Base-by-base conservation (phyloP, 352 stramenopile genomes). In the Blastocystis sp. region DNA sequence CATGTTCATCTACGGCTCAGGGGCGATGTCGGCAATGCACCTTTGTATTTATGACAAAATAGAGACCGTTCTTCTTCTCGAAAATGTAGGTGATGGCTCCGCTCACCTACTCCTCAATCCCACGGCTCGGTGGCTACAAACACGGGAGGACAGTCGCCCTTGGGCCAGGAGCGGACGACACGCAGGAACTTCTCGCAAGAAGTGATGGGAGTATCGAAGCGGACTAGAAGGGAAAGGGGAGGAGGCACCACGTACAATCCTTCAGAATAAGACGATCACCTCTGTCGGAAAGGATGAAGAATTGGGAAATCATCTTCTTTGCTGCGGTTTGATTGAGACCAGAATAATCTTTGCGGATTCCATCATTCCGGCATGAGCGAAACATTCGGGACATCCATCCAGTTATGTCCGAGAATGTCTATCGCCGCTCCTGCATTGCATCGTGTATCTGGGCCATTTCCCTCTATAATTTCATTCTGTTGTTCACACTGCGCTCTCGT, bases 161-260 rank as follows among this genome's bases (percentile, higher is more conserved):
- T 94, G 79, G 98, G 95, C 95, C 95, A 99, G 90, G 99, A 98
- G 91, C 98, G 98, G 69, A 98, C 95, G 91, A 98, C 98, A 76
- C 96, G 95, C 92, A 98, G 98, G 91, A 99, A 98, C 38, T 95
- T 95, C 91, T 99, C 96, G 82, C 95, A 93, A 69, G 93, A 66
- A 45, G 64, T 84, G 68, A 69, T 80, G 48, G 64, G 81, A 63
- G 59, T 70, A 19, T 69, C 81, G 89, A 89, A 89, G 89, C 64
- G 64, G 63, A 77, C 65, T 64, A 19, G 21, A 21, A n/a, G 38
- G 21, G n/a, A 82, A 14, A 38, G 19, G 68, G 17, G 14, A 9
- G 6, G 9, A 9, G 19, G 6, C 1, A 43, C 3, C 28, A 82
- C 71, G 14, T 62, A 88, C 77, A 98, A 89, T 98, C 94, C 89